A percentile compares a stretch with the other conserved stretches of the same genome.
phyloP scores from a whole-genome alignment of 106 monocot species.

The Xerophyta viscosa region DNA sequence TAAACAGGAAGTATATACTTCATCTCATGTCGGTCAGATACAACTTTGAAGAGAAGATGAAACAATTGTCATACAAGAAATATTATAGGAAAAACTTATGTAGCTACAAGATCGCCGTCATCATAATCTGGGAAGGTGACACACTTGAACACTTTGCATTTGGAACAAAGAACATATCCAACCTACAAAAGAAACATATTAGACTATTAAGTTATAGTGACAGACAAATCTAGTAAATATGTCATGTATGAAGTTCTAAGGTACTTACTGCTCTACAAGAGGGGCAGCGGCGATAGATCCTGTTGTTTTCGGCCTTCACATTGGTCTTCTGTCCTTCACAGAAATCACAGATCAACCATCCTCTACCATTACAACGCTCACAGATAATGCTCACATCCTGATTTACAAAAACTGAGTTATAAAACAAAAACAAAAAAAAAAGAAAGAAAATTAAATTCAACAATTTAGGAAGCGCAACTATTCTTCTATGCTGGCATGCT shows the following conservation, averaged over 20 bases:
- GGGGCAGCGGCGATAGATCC: conserved; percentile 85
- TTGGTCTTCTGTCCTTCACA: conserved; percentile 81
- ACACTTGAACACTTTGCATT: conserved; percentile 92
- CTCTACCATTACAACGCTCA: conserved; percentile 55
- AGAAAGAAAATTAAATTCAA: no score
- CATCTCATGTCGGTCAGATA: neutral
- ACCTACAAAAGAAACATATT: conserved; percentile 24
- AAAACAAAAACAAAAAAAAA: no score
- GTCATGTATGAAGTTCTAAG: no score
- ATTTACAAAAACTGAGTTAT: no score
- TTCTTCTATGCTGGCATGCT: no score
- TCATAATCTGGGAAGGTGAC: conserved; percentile 63
- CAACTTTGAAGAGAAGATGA: neutral
- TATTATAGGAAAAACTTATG: no score
- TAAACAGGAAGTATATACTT: neutral
- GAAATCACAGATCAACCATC: conserved; percentile 88
- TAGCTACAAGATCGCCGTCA: conserved; percentile 31
- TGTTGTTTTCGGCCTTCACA: conserved; percentile 53
- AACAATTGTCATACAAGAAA: no score
- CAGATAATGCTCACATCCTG: conserved; percentile 53
- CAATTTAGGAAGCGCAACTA: no score
- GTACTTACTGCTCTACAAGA: conserved; percentile 74
- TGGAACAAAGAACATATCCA: conserved; percentile 64
- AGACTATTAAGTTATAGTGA: neutral
- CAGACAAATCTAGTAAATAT: neutral